phyloP scores from a whole-genome alignment of 164 flowering plant species.

The Hamamelis virginiana region DNA sequence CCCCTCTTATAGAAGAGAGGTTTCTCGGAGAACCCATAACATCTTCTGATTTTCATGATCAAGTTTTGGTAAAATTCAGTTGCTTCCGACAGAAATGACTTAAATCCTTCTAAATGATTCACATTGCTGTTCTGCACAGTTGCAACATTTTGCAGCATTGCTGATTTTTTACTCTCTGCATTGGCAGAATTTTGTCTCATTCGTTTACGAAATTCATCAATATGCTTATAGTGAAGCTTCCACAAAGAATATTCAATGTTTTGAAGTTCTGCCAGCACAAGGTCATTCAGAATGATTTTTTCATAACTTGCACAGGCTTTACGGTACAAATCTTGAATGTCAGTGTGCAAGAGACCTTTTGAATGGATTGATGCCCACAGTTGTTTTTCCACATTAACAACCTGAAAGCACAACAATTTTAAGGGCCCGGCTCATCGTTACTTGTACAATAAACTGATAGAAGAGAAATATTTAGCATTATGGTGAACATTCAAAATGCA shows the following conservation, averaged over 20 bases:
- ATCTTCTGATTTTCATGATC: conserved; percentile 42
- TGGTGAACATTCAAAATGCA: background rate
- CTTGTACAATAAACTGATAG: background rate
- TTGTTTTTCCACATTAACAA: conserved; percentile 53
- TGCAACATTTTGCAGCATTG: conserved; percentile 12
- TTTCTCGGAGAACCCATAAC: conserved; percentile 41
- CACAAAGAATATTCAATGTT: conserved; percentile 69
- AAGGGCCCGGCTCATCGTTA: background rate
- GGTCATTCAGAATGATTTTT: conserved; percentile 44
- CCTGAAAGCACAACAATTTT: conserved; percentile 38
- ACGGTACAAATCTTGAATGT: conserved; percentile 50
- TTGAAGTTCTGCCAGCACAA: conserved; percentile 43
- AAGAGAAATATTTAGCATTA: background rate
- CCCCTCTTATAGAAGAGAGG: conserved; percentile 20
- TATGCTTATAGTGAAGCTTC: conserved; percentile 84
- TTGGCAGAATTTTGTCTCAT: conserved; percentile 30
- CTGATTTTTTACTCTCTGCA: conserved; percentile 24
- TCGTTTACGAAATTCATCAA: conserved; percentile 72
- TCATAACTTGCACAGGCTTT: conserved; percentile 58
- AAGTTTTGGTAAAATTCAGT: conserved; percentile 56
- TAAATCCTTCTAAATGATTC: conserved; percentile 41
- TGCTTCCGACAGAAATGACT: conserved; percentile 62
- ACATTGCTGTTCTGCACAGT: conserved; percentile 19
- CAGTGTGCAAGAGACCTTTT: conserved; percentile 53
- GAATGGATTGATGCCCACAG: conserved; percentile 49